Base-by-base conservation (phyloP, 192 early-diverging fungal species). In the Oehlia diaphana region DNA sequence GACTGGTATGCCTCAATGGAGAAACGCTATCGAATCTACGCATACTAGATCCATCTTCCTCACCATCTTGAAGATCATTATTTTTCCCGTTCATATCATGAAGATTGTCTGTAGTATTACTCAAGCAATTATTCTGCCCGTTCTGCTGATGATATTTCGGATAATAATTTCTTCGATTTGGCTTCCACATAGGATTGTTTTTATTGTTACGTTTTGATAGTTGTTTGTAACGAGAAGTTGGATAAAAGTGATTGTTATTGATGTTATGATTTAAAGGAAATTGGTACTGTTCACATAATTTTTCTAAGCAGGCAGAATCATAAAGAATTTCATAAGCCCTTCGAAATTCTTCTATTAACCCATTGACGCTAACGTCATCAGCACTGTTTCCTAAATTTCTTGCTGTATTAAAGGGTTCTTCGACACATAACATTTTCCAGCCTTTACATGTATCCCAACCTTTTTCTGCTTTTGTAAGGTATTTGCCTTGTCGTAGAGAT, bases 381-480 rank as follows among this genome's bases (percentile, higher is more conserved):
- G 95, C 95, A 28, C 93, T 94, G 76, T 99, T 97, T 0, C 94
- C 96, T 4, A 99, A 88, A 68, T 99, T 99, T 44, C 96, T 88
- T 76, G 89, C 88, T 0, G 92, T 92, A 78, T 95, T 91, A 79
- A 99, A 95, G 9, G 96, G 96, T 84, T 98, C 96, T 78, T 99
- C 97, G 16, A 98, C 91, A 82, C 96, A 96, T 26, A 99, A 86
- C 65, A 93, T 82, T 49, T 88, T 87, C 77, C 90, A 91, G 19
- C 89, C 83, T 35, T 87, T 87, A 35, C 92, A 88, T 3, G 86
- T 91, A 3, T 91, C 91, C 96, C 97, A 99, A 16, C 92, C 93
- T 83, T 96, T 97, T 63, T 92, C 89, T 33, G 81, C 84, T 84
- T 99, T 98, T 14, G 88, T 90, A 79, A 98, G 81, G 62, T 92